Evolutionary conservation across 2,329 filamentous ascomycete genomes (phyloP).

Genomic region (Nannizziopsis arthrosporioides): DNA sequence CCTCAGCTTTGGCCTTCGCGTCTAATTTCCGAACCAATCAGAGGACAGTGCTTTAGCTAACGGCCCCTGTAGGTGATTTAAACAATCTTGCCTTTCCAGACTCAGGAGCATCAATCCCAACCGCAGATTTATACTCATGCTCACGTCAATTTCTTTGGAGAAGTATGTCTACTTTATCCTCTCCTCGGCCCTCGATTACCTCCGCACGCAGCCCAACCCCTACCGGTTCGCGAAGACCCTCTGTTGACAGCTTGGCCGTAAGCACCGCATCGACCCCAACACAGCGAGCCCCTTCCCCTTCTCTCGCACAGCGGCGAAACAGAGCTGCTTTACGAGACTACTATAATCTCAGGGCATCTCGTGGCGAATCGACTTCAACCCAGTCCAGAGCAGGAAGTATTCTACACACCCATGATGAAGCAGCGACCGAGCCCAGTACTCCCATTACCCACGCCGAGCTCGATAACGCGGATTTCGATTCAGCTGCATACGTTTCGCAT

Average conservation of each 20-base stretch:
- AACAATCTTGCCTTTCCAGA: no score
- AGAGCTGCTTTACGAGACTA: constrained; percentile 84
- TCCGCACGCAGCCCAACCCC: constrained; percentile 51
- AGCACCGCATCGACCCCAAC: constrained; percentile 25
- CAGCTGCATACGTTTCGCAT: constrained; percentile 44
- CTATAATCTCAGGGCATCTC: constrained; percentile 62
- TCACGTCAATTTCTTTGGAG: not conserved
- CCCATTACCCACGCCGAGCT: constrained; percentile 45
- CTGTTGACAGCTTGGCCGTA: constrained; percentile 48
- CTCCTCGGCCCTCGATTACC: constrained; percentile 48
- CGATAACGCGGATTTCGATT: constrained; percentile 60
- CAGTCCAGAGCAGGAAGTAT: constrained; percentile 27
- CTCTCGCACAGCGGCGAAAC: constrained; percentile 47
- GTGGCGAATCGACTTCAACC: constrained; percentile 25
- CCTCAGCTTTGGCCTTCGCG: no score
- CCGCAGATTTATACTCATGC: no score
- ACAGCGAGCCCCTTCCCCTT: constrained; percentile 34
- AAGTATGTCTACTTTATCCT: constrained; percentile 48
- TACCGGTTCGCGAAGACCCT: constrained; percentile 63
- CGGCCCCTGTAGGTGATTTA: no score
- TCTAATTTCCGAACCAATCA: no score
- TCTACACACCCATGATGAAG: constrained; percentile 27
- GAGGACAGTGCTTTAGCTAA: no score
- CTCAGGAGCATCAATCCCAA: no score
- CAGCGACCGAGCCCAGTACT: constrained; percentile 30